Evolutionary conservation across 108 stramenopile genomes (phyloP).

Genomic region (Discostella pseudostelligera): DNA sequence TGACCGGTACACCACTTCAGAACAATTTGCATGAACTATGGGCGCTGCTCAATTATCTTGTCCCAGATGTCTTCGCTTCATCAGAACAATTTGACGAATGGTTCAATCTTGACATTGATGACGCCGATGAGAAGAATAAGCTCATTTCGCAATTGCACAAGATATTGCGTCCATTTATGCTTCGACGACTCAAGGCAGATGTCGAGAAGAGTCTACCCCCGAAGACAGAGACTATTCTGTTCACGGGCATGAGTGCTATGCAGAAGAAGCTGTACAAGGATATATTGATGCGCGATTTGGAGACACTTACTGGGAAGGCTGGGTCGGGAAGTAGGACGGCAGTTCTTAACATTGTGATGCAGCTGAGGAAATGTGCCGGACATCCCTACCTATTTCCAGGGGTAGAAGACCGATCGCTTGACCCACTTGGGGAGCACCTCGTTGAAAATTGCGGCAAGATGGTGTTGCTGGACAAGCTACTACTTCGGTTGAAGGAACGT

Average conservation of each 20-base stretch:
- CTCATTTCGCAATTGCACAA: slow-evolving; percentile 97
- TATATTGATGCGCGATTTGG: slow-evolving; percentile 85
- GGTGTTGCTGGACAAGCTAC: slow-evolving; percentile 87
- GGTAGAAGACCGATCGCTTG: slow-evolving; percentile 87
- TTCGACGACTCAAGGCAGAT: slow-evolving; percentile 94
- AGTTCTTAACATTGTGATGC: slow-evolving; percentile 96
- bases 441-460: slow-evolving; percentile 87
- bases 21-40: slow-evolving; percentile 97
- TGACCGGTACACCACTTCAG: slow-evolving; percentile 99
- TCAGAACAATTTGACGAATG: slow-evolving; percentile 94
- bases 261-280: slow-evolving; percentile 94
- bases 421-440: slow-evolving; percentile 88
- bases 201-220: slow-evolving; percentile 88
- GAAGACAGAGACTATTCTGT: slow-evolving; percentile 91
- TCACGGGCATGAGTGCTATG: slow-evolving; percentile 89
- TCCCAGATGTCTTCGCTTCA: slow-evolving; percentile 86
- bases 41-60: slow-evolving; percentile 93
- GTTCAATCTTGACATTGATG: slow-evolving; percentile 91
- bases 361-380: slow-evolving; percentile 98
- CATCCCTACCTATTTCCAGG: slow-evolving; percentile 99
- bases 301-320: slow-evolving; percentile 71
- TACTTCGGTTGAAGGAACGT: slow-evolving; percentile 78
- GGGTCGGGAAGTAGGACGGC: slow-evolving; percentile 79
- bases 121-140: slow-evolving; percentile 87
- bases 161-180: slow-evolving; percentile 97